A percentile compares a stretch with the other conserved stretches of the same genome.
Evolutionary conservation across 208 protist species (phyloP).

Genomic region (Trypanosoma mega): DNA sequence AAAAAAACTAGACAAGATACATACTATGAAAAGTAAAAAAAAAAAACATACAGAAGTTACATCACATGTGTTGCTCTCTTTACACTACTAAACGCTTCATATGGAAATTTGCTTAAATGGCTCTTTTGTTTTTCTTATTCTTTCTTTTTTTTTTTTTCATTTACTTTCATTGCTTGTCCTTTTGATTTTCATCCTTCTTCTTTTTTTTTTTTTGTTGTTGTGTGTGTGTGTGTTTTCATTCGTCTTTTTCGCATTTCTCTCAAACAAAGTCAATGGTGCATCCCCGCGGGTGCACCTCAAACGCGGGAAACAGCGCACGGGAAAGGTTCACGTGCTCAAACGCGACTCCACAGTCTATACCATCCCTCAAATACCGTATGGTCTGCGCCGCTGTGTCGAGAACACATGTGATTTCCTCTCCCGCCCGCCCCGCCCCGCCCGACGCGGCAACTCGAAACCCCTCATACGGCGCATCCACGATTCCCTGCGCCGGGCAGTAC

Average conservation of each 20-base stretch:
- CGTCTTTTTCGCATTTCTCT: neutral
- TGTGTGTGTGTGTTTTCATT: too few relatives aligned
- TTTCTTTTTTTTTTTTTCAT: too few relatives aligned
- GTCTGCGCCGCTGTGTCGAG: conserved; percentile 25
- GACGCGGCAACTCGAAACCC: conserved; percentile 7
- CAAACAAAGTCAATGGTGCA: conserved; percentile 44
- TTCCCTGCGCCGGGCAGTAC: conserved; percentile 31
- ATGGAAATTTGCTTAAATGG: too few relatives aligned
- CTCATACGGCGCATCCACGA: conserved; percentile 21
- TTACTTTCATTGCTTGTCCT: too few relatives aligned
- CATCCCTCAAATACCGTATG: conserved; percentile 41
- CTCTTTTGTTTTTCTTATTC: too few relatives aligned
- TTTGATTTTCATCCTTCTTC: neutral
- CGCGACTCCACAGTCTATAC: conserved; percentile 47
- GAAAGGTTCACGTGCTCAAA: conserved; percentile 31
- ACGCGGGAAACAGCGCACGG: conserved; percentile 46
- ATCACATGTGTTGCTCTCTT: too few relatives aligned
- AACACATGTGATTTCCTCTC: conserved; percentile 45
- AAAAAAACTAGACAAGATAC: too few relatives aligned
- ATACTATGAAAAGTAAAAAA: too few relatives aligned
- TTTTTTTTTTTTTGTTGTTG: neutral
- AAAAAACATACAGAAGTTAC: too few relatives aligned
- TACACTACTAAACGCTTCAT: too few relatives aligned
- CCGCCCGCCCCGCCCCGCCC: conserved; percentile 12
- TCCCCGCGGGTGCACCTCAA: conserved; percentile 51